These are phyloP conservation scores for Candolleomyces aberdarensis DNA, from an alignment of 768 basidiomycete species.

Conservation along the genomic window DNA sequence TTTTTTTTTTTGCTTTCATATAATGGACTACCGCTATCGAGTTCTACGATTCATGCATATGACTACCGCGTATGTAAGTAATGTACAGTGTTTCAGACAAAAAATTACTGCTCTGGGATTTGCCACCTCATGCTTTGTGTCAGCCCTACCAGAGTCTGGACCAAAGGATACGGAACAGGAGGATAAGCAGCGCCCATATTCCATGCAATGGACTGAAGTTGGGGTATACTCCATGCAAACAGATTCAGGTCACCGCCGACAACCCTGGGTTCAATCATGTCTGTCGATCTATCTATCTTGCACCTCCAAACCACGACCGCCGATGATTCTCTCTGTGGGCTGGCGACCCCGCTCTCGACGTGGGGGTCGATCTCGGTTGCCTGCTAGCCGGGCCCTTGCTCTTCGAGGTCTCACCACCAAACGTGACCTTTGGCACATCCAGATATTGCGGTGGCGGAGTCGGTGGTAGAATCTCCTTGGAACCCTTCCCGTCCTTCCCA, in stretches of 20 bases:
- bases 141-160: too few relatives aligned
- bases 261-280: background rate
- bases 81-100: background rate
- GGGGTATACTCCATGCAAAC: background rate
- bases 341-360: constrained; percentile 17
- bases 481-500: constrained; percentile 4
- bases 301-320: constrained; percentile 5
- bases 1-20: too few relatives aligned
- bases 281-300: background rate
- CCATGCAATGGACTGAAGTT: too few relatives aligned
- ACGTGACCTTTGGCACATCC: constrained; percentile 24
- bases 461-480: constrained; percentile 31
- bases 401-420: constrained; percentile 1
- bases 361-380: constrained; percentile 22
- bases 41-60: background rate
- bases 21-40: too few relatives aligned
- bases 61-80: background rate
- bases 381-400: constrained; percentile 9
- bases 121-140: background rate
- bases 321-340: background rate
- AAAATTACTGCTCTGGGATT: background rate
- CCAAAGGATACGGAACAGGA: background rate
- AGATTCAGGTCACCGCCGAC: background rate
- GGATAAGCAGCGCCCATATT: background rate
- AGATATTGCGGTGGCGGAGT: constrained; percentile 41